These are phyloP conservation scores for Dryadomyces quercus-mongolicae DNA, from an alignment of 2,329 filamentous ascomycete species.

Conservation along the genomic window DNA sequence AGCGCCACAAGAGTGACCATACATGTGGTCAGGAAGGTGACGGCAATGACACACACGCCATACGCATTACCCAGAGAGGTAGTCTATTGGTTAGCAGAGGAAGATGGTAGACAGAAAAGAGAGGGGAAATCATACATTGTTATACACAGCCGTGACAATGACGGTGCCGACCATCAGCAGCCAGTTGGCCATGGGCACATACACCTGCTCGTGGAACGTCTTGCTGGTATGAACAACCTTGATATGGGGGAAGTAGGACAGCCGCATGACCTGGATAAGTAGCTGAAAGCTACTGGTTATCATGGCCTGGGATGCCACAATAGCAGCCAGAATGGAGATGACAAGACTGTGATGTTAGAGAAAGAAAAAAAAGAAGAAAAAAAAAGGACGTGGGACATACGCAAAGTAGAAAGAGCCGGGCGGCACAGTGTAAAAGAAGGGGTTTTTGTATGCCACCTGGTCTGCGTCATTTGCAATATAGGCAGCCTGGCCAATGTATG, in stretches of 20 bases:
- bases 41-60: slow-evolving; percentile 68
- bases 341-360: slow-evolving; percentile 30
- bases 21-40: slow-evolving; percentile 66
- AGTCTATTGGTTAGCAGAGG: slow-evolving; percentile 27
- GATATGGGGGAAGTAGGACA: slow-evolving; percentile 64
- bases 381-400: neutral
- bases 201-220: slow-evolving; percentile 62
- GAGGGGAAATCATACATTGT: slow-evolving; percentile 35
- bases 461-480: slow-evolving; percentile 47
- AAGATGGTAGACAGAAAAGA: neutral
- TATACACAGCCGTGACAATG: slow-evolving; percentile 63
- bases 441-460: slow-evolving; percentile 53
- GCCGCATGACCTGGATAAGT: slow-evolving; percentile 59
- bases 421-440: slow-evolving; percentile 61
- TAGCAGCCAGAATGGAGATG: slow-evolving; percentile 55
- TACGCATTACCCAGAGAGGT: slow-evolving; percentile 62
- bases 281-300: slow-evolving; percentile 64
- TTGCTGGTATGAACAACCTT: slow-evolving; percentile 60
- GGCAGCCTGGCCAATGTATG: slow-evolving; percentile 64
- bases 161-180: slow-evolving; percentile 64
- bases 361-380: too few relatives aligned
- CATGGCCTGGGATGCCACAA: slow-evolving; percentile 69
- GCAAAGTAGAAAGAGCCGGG: slow-evolving; percentile 54
- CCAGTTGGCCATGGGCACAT: slow-evolving; percentile 67
- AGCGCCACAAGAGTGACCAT: slow-evolving; percentile 62